phyloP scores from a whole-genome alignment of 495 filamentous ascomycete species.

The Jackrogersella minutella region DNA sequence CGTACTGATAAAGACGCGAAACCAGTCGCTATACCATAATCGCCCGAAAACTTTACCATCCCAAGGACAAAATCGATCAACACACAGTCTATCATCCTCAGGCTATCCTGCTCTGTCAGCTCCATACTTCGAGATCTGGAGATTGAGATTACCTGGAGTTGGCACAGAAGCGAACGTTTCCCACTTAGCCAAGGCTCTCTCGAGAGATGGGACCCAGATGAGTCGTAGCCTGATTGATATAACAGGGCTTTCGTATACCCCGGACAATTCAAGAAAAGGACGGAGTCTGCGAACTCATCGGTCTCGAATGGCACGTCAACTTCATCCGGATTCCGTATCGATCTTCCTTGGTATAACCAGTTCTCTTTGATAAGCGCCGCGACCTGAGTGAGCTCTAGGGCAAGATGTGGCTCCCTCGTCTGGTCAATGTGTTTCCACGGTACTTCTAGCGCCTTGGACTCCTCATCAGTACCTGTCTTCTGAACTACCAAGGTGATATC shows the following conservation, averaged over 20 bases:
- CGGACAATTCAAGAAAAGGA: conserved; percentile 18
- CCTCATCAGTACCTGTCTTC: not conserved
- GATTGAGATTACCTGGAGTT: conserved; percentile 17
- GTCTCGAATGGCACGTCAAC: conserved; percentile 15
- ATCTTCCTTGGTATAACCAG: conserved; percentile 23
- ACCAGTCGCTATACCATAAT: conserved; percentile 6
- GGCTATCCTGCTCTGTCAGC: conserved; percentile 7
- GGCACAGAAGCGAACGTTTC: conserved; percentile 21
- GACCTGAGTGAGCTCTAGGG: not conserved
- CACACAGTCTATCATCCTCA: conserved; percentile 18
- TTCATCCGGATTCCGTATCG: conserved; percentile 18
- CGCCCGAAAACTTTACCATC: conserved; percentile 32
- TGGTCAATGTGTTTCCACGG: conserved; percentile 28
- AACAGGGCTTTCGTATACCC: conserved; percentile 11
- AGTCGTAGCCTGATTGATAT: conserved; percentile 28
- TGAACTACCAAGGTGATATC: conserved; percentile 6
- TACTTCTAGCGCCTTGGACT: conserved; percentile 5
- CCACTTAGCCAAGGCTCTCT: conserved; percentile 28
- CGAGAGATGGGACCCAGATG: conserved; percentile 13
- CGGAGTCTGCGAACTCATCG: conserved; percentile 24
- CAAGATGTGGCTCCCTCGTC: conserved; percentile 11
- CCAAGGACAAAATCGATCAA: conserved; percentile 24
- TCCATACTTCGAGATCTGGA: not conserved
- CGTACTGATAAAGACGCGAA: not conserved
- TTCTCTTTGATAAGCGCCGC: conserved; percentile 7